Conservation (phyloP, 2,329 filamentous ascomycete genomes). For the Helminthosporium solani region DNA sequence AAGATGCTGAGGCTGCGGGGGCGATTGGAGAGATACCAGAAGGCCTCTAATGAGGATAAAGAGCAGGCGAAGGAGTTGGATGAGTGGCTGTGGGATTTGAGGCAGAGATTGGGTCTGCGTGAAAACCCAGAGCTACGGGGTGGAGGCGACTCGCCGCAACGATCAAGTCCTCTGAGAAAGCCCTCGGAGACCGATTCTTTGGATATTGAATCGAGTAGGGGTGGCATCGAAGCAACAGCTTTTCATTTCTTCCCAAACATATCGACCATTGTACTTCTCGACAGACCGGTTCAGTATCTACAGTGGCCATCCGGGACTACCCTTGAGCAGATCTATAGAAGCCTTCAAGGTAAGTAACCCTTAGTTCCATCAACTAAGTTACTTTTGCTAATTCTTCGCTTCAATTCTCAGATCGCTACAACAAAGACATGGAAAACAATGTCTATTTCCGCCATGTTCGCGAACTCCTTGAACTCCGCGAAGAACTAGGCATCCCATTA, state of each 20-base stretch:
- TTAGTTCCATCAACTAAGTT: too few relatives aligned
- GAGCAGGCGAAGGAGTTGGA: neutral
- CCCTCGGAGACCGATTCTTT: neutral
- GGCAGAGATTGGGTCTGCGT: neutral
- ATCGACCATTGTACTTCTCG: constrained; percentile 13
- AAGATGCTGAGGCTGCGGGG: neutral
- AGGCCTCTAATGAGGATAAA: neutral
- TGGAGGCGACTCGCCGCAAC: neutral
- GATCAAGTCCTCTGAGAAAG: neutral
- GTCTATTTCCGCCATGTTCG: constrained; percentile 4
- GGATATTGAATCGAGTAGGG: neutral
- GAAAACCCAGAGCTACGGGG: neutral
- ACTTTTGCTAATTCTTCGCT: too few relatives aligned
- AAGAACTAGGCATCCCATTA: constrained; percentile 10
- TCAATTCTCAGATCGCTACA: neutral
- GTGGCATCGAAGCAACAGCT: neutral
- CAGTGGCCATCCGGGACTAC: constrained; percentile 15
- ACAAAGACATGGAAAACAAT: constrained; percentile 1
- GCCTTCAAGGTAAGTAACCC: constrained; percentile 4
- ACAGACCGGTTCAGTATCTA: constrained; percentile 7
- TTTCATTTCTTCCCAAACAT: constrained; percentile 15
- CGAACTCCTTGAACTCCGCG: constrained; percentile 15
- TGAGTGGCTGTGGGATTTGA: neutral
- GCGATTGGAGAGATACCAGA: neutral
- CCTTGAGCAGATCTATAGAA: constrained; percentile 12